These are phyloP conservation scores for Suillus spraguei DNA, from an alignment of 768 basidiomycete species.

Conservation along the genomic window DNA sequence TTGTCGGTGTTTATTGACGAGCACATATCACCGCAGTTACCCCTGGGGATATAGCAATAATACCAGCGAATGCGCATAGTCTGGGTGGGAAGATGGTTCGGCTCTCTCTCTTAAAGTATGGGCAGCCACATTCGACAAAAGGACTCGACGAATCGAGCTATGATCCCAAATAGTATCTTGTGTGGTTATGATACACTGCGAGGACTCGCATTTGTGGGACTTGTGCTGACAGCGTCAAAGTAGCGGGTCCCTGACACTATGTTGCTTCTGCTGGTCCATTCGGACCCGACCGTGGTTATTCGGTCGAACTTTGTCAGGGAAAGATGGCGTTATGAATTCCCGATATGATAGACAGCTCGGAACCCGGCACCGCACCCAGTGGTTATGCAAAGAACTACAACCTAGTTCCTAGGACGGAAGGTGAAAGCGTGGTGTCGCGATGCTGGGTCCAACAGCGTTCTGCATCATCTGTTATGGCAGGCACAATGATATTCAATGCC, in stretches of 20 bases:
- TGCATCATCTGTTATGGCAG: not conserved
- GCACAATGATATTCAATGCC: not conserved
- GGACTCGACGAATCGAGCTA: not conserved
- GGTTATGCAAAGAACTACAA: not conserved
- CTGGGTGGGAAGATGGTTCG: slow-evolving; percentile 1
- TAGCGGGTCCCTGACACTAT: not conserved
- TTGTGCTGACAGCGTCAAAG: not conserved
- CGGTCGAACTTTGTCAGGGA: not conserved
- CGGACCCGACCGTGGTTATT: not conserved
- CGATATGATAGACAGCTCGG: not conserved
- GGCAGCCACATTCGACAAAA: not conserved
- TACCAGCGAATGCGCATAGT: not conserved
- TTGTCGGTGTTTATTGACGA: not conserved
- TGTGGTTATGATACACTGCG: not conserved
- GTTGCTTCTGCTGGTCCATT: not conserved
- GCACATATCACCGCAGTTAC: not conserved
- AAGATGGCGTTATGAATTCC: not conserved
- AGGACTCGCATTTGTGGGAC: not conserved
- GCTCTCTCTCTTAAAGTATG: not conserved
- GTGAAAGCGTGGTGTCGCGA: not conserved
- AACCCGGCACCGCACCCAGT: not conserved
- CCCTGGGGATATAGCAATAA: not conserved
- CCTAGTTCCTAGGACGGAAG: not conserved
- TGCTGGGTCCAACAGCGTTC: not conserved
- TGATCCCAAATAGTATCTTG: not conserved